Evolutionary conservation across 140 eudicot genomes (phyloP).

Genomic region (Artemisia princeps): DNA sequence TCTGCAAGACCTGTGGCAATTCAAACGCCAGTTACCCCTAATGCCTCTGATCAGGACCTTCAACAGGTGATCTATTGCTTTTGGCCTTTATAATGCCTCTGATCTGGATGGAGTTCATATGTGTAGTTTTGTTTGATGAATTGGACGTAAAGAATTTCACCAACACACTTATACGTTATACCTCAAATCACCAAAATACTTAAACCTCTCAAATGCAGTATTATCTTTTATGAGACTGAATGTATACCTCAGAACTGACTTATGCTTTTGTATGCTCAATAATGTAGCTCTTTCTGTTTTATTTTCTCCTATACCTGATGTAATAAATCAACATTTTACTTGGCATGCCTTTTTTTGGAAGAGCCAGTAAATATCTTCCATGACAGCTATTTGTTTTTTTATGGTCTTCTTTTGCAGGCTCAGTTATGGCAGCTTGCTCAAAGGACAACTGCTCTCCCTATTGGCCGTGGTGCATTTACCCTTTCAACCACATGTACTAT

Average conservation of each 20-base stretch:
- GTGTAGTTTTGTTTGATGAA: constrained; percentile 9
- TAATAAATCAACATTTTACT: not conserved
- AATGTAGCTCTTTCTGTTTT: not conserved
- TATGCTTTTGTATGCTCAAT: not conserved
- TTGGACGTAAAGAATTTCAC: constrained; percentile 13
- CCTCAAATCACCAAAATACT: too few relatives aligned
- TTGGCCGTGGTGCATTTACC: constrained; percentile 98
- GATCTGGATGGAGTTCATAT: constrained; percentile 6
- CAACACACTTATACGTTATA: not conserved
- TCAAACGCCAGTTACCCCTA: constrained; percentile 74
- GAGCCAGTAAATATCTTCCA: not conserved
- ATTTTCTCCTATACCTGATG: not conserved
- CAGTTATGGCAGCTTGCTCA: constrained; percentile 99
- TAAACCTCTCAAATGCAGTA: not conserved
- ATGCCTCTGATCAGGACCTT: constrained; percentile 89
- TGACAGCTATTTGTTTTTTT: constrained; percentile 8
- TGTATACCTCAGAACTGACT: not conserved
- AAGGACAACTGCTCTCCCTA: constrained; percentile 88
- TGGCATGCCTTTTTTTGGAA: not conserved
- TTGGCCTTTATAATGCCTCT: not conserved
- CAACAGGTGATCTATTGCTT: constrained; percentile 63
- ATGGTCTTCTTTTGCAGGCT: constrained; percentile 37
- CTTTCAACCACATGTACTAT: constrained; percentile 85
- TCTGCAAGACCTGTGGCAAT: constrained; percentile 92
- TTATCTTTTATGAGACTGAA: constrained; percentile 14